Base-by-base conservation (phyloP, 2,329 filamentous ascomycete species). In the Phialocephala sp. region DNA sequence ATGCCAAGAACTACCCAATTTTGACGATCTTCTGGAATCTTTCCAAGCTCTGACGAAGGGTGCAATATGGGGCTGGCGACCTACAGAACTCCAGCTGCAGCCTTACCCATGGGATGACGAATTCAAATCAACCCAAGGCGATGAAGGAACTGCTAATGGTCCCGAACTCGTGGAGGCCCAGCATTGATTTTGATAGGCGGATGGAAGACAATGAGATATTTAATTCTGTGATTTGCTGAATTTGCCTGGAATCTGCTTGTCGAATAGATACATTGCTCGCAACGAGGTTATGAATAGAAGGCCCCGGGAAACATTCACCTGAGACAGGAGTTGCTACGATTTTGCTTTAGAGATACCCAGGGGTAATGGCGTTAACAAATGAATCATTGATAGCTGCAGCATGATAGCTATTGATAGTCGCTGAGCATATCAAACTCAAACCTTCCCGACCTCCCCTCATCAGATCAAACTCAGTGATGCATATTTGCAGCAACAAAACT, bases 31-130 rank as follows among this genome's bases (percentile, higher is more conserved):
- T 12, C 14, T 59, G 1, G 61, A 56, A 4, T 52, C 41, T 2
- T 36, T 62, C 37, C 8, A 61, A 2, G 54, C 62, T 20, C 27
- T 24, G 18, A 56, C 59, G n/a, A 59, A 35, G 14, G 41, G 54
- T 45, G 11, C 41, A 4, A 27, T 65, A 14, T 66, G 62, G 59
- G 64, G 64, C n/a, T 64, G 65, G 56, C 47, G 59, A 45, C 60
- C 67, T n/a, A 61, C 56, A 2, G 39, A 60, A 11, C 35, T 50
- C 18, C 18, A n/a, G 4, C n/a, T 50, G n/a, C 18, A 50, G 45
- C 45, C 45, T 2, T 24, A 11, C 12, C n/a, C n/a, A 1, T 50
- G n/a, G 8, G n/a, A 22, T 2, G n/a, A 24, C 8, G 41, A 43
- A n/a, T 6, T 32, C 27, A 6, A 32, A 32, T 32, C 27, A 32